Evolutionary conservation across 1,284 basidiomycete genomes (phyloP).

Genomic region (Inonotus hispidus): DNA sequence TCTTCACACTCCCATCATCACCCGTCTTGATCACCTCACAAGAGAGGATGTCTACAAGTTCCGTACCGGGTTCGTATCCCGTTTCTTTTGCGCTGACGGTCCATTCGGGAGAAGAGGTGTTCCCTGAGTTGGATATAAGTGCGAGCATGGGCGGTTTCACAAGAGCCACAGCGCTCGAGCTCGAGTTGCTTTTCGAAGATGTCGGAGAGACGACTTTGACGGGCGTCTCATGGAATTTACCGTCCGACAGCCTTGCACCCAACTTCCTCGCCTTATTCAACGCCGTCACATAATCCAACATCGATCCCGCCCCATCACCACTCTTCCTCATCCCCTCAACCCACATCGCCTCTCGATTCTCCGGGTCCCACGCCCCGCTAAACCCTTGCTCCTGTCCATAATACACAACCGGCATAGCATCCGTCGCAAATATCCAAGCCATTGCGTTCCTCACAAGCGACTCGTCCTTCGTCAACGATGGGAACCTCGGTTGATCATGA

Average conservation of each 20-base stretch:
- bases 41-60: slow-evolving; percentile 58
- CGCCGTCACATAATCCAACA: slow-evolving; percentile 46
- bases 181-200: slow-evolving; percentile 22
- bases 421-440: slow-evolving; percentile 36
- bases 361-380: slow-evolving; percentile 38
- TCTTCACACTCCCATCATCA: slow-evolving; percentile 38
- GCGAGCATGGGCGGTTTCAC: slow-evolving; percentile 63
- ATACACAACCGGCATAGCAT: slow-evolving; percentile 52
- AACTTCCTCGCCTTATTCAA: slow-evolving; percentile 59
- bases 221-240: slow-evolving; percentile 45
- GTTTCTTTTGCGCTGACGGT: slow-evolving; percentile 37
- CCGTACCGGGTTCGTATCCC: slow-evolving; percentile 41
- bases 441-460: slow-evolving; percentile 36
- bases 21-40: slow-evolving; percentile 45
- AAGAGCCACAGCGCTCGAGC: slow-evolving; percentile 46
- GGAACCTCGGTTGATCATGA: slow-evolving; percentile 36
- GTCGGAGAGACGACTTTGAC: slow-evolving; percentile 41
- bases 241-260: slow-evolving; percentile 40
- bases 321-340: slow-evolving; percentile 43
- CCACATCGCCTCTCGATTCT: slow-evolving; percentile 68
- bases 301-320: slow-evolving; percentile 29
- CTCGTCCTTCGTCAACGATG: slow-evolving; percentile 23
- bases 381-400: slow-evolving; percentile 52
- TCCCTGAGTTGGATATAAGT: slow-evolving; percentile 62
- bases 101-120: slow-evolving; percentile 36